These are phyloP conservation scores for Entoloma clypeatum DNA, from an alignment of 1,284 basidiomycete species.

Conservation along the genomic window DNA sequence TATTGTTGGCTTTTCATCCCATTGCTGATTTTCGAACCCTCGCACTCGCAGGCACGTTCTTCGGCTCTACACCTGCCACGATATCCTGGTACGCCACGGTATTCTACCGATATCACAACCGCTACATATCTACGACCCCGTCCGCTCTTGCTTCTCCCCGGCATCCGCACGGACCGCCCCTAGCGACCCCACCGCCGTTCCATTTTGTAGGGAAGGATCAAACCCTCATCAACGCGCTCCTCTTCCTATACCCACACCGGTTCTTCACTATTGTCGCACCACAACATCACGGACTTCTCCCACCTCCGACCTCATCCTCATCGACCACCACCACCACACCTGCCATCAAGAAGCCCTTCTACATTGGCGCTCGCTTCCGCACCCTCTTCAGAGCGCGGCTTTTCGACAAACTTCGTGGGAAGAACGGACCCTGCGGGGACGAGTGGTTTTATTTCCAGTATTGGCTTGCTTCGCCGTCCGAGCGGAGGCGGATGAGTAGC, in stretches of 20 bases:
- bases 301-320: neutral
- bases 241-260: constrained; percentile 43
- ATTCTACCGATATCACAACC: constrained; percentile 48
- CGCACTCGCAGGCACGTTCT: constrained; percentile 44
- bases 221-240: constrained; percentile 46
- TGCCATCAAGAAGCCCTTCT: neutral
- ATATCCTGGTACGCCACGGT: constrained; percentile 40
- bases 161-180: neutral
- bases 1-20: constrained; percentile 1
- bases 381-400: constrained; percentile 8
- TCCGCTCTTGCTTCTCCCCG: neutral
- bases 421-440: constrained; percentile 38
- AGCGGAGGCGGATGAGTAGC: constrained; percentile 24
- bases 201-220: constrained; percentile 55
- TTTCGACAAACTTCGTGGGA: constrained; percentile 22
- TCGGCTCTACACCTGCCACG: constrained; percentile 42
- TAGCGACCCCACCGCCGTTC: constrained; percentile 26
- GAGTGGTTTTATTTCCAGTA: constrained; percentile 50
- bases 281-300: constrained; percentile 12
- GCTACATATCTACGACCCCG: constrained; percentile 29
- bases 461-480: constrained; percentile 34
- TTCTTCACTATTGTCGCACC: constrained; percentile 38
- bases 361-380: neutral
- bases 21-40: neutral
- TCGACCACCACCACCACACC: neutral